phyloP scores from a whole-genome alignment of 805 yeast species.

The Saturnispora ahearnii region DNA sequence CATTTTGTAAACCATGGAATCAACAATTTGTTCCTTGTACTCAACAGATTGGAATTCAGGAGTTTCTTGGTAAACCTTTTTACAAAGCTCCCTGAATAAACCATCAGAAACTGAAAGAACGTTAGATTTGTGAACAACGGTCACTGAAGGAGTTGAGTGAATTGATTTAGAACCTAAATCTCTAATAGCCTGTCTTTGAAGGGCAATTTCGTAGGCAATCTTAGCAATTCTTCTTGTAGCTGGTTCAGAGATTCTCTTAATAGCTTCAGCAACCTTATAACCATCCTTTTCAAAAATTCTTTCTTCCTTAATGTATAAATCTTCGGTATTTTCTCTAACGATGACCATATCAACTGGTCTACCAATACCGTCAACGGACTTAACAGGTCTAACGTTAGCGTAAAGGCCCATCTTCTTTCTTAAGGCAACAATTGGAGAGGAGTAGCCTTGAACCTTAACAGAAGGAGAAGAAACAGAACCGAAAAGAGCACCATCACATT shows the following conservation, averaged over 20 bases:
- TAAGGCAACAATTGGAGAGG: conserved; percentile 97
- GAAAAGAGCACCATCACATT: conserved; percentile 95
- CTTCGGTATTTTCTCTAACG: conserved; percentile 98
- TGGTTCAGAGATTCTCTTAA: conserved; percentile 85
- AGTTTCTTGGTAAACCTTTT: conserved; percentile 49
- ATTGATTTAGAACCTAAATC: conserved; percentile 48
- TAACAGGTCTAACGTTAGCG: conserved; percentile 97
- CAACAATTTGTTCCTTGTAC: conserved; percentile 93
- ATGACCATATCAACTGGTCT: conserved; percentile 95
- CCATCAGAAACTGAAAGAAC: conserved; percentile 92
- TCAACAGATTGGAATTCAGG: conserved; percentile 50
- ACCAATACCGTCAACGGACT: conserved; percentile 77
- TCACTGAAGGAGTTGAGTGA: conserved; percentile 53
- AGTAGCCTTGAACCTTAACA: conserved; percentile 89
- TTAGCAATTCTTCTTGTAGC: conserved; percentile 83
- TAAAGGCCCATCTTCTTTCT: conserved; percentile 90
- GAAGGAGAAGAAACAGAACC: conserved; percentile 98
- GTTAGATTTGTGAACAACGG: conserved; percentile 95
- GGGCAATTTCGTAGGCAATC: conserved; percentile 87
- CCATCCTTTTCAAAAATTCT: conserved; percentile 70
- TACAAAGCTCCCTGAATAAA: conserved; percentile 83
- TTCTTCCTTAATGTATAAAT: conserved; percentile 92
- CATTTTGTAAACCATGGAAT: conserved; percentile 98
- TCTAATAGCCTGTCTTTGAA: conserved; percentile 78
- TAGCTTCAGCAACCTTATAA: conserved; percentile 90